These are phyloP conservation scores for Hericium alpestre DNA, from an alignment of 768 basidiomycete genomes.

Conservation along the genomic window DNA sequence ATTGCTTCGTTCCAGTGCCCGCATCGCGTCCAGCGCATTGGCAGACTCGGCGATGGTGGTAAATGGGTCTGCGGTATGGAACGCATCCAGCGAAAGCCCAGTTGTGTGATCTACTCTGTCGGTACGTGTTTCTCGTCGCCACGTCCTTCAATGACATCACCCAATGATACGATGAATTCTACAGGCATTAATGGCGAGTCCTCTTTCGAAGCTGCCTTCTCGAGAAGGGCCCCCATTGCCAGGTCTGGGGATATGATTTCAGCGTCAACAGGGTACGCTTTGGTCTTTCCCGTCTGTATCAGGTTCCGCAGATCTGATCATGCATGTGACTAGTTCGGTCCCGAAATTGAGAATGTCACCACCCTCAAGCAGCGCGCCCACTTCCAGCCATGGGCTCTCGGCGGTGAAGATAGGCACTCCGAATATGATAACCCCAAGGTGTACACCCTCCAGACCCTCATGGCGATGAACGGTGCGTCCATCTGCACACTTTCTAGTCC, in stretches of 20 bases:
- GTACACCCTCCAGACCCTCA: slow-evolving; percentile 36
- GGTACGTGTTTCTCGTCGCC: slow-evolving; percentile 13
- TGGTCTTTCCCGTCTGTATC: neutral
- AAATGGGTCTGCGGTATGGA: slow-evolving; percentile 64
- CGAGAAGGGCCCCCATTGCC: slow-evolving; percentile 33
- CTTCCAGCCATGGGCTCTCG: slow-evolving; percentile 33
- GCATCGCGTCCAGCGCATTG: slow-evolving; percentile 31
- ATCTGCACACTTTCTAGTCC: neutral
- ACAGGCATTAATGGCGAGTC: slow-evolving; percentile 44
- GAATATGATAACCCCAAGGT: slow-evolving; percentile 21
- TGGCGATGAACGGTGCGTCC: slow-evolving; percentile 28
- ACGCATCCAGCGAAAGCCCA: slow-evolving; percentile 37
- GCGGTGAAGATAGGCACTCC: slow-evolving; percentile 26
- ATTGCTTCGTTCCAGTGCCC: slow-evolving; percentile 34
- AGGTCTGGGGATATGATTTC: slow-evolving; percentile 52
- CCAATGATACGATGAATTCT: neutral
- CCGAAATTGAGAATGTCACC: slow-evolving; percentile 11
- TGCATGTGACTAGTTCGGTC: slow-evolving; percentile 8
- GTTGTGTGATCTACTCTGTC: slow-evolving; percentile 54
- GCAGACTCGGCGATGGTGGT: slow-evolving; percentile 53
- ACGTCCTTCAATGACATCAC: too few relatives aligned
- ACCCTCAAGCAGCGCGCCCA: slow-evolving; percentile 26
- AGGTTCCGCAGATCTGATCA: neutral
- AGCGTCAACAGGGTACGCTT: neutral
- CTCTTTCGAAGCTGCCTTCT: slow-evolving; percentile 55